phyloP scores from a whole-genome alignment of 2,329 filamentous ascomycete genomes.

The Biscogniauxia sp. region DNA sequence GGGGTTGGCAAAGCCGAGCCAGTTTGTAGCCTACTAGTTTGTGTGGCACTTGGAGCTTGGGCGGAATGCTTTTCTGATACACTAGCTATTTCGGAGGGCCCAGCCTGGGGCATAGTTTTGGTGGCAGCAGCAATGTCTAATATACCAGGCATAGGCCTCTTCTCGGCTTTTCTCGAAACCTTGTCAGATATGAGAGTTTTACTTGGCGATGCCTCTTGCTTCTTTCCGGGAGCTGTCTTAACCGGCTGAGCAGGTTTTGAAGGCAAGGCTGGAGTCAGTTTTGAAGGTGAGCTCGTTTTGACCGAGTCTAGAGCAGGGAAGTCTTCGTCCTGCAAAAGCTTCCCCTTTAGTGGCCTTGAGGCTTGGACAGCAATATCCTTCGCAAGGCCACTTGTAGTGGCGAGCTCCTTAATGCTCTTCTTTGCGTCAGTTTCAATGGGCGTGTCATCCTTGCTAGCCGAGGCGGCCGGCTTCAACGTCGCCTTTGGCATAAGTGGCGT shows the following conservation, averaged over 20 bases:
- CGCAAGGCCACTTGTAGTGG: constrained; percentile 45
- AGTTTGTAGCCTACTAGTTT: constrained; percentile 35
- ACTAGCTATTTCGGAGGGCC: constrained; percentile 15
- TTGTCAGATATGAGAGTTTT: constrained; percentile 18
- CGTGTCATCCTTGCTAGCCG: constrained; percentile 18
- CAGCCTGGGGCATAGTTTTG: constrained; percentile 31
- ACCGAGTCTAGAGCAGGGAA: constrained; percentile 57
- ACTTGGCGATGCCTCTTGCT: constrained; percentile 12
- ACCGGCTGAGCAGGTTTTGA: constrained; percentile 31
- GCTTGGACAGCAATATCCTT: constrained; percentile 45
- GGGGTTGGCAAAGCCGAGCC: constrained; percentile 48
- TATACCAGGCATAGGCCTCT: constrained; percentile 40
- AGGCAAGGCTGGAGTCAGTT: constrained; percentile 32
- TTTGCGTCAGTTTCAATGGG: constrained; percentile 34
- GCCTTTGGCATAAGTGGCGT: constrained; percentile 31
- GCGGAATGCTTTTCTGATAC: constrained; percentile 32
- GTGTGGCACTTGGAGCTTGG: constrained; percentile 27
- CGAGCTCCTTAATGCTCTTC: constrained; percentile 44
- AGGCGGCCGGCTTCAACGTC: constrained; percentile 27
- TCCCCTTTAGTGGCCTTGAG: constrained; percentile 34
- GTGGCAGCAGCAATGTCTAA: constrained; percentile 51
- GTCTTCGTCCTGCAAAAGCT: constrained; percentile 57
- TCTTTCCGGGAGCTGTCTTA: constrained; percentile 29
- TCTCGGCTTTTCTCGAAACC: constrained; percentile 31
- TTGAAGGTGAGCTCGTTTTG: constrained; percentile 36